Conservation (phyloP, 2,329 filamentous ascomycete species). For the Verticillium nubilum region DNA sequence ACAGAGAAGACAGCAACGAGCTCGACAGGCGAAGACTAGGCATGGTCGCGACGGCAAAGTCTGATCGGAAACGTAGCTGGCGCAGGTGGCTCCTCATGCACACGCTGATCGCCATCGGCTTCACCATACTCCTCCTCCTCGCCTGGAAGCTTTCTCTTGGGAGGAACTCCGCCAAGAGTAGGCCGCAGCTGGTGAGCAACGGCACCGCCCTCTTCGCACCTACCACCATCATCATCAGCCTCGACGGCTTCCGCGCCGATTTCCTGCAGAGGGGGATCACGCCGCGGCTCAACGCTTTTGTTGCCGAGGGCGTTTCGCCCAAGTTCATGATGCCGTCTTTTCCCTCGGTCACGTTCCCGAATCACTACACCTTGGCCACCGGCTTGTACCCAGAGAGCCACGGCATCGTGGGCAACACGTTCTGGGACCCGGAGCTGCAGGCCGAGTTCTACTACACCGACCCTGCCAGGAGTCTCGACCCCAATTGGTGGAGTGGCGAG, state of each 20-base stretch:
- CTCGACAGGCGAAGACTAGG: constrained; percentile 48
- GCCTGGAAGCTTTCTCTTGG: constrained; percentile 54
- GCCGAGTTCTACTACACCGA: constrained; percentile 88
- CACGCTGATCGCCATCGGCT: constrained; percentile 43
- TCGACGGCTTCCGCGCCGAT: constrained; percentile 94
- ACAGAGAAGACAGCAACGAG: constrained; percentile 55
- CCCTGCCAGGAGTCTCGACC: constrained; percentile 65
- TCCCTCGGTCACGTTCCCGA: constrained; percentile 92
- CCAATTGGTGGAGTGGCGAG: constrained; percentile 93
- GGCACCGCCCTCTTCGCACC: constrained; percentile 85
- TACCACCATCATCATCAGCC: constrained; percentile 87
- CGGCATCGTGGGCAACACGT: constrained; percentile 88
- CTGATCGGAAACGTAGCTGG: constrained; percentile 46
- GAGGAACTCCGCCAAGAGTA: constrained; percentile 24
- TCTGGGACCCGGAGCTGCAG: constrained; percentile 76
- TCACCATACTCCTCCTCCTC: constrained; percentile 49
- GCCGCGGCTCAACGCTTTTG: constrained; percentile 71
- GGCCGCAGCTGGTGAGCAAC: constrained; percentile 54
- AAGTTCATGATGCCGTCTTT: constrained; percentile 92
- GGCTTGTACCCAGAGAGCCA: constrained; percentile 90
- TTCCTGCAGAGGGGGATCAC: constrained; percentile 82
- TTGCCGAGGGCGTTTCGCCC: constrained; percentile 81
- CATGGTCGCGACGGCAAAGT: constrained; percentile 39
- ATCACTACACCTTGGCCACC: constrained; percentile 91
- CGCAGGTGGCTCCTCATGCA: constrained; percentile 50